Percentiles rank a stretch among this genome's conserved stretches.
Conservation (phyloP, 306 rosid species). For the Cicer judaicum region DNA sequence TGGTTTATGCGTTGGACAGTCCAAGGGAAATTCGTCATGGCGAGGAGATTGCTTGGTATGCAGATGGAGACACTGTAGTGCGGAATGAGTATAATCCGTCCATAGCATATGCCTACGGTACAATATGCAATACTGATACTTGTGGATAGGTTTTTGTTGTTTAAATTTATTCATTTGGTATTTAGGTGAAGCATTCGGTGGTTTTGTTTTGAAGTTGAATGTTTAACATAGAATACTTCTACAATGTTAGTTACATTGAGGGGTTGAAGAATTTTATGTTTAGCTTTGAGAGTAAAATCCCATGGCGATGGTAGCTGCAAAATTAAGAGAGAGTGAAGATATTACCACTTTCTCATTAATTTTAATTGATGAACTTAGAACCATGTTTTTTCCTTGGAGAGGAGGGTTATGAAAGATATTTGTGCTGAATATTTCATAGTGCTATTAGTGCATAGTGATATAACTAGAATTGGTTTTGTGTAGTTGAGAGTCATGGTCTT, state of each 20-base stretch:
- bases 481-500: neutral
- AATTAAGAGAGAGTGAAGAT: constrained; percentile 23
- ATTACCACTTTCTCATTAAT: constrained; percentile 6
- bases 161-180: constrained; percentile 32
- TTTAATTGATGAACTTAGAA: constrained; percentile 13
- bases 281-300: constrained; percentile 14
- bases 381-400: neutral
- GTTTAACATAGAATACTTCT: constrained; percentile 1
- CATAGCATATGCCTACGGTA: constrained; percentile 96
- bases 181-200: constrained; percentile 18
- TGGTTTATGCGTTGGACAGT: constrained; percentile 43
- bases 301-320: neutral
- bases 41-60: constrained; percentile 99
- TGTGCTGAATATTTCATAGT: neutral
- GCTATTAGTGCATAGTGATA: neutral
- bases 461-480: neutral
- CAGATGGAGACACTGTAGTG: constrained; percentile 92
- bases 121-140: constrained; percentile 31
- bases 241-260: neutral
- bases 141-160: constrained; percentile 34
- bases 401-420: constrained; percentile 15
- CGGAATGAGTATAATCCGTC: constrained; percentile 92
- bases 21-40: constrained; percentile 96
- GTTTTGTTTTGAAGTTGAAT: constrained; percentile 44
- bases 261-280: neutral